Conservation (phyloP, 2,329 filamentous ascomycete species). For the Didymella glomerata region DNA sequence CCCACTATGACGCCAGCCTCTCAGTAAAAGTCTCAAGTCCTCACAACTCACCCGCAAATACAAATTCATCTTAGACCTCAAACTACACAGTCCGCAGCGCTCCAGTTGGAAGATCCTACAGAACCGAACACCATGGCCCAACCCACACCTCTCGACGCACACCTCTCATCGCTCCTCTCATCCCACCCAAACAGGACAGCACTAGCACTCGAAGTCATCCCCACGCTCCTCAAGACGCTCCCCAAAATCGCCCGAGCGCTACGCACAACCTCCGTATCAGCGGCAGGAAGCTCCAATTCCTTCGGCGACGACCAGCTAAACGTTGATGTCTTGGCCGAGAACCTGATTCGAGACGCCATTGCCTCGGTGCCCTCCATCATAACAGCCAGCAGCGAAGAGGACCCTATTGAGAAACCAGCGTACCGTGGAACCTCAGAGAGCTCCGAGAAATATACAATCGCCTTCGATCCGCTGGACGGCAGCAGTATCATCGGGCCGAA, state of each 20-base stretch:
- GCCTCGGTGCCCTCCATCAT: slow-evolving; percentile 62
- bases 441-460: slow-evolving; percentile 63
- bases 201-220: slow-evolving; percentile 25
- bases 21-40: slow-evolving; percentile 3
- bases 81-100: not conserved
- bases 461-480: slow-evolving; percentile 71
- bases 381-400: slow-evolving; percentile 62
- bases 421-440: not conserved
- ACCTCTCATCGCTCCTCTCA: slow-evolving; percentile 13
- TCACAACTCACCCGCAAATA: not conserved
- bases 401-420: slow-evolving; percentile 18
- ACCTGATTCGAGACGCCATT: slow-evolving; percentile 63
- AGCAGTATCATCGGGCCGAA: slow-evolving; percentile 63
- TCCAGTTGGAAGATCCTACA: not conserved
- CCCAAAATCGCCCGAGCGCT: slow-evolving; percentile 28
- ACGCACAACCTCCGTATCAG: slow-evolving; percentile 28
- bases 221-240: slow-evolving; percentile 28
- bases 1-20: slow-evolving; percentile 23
- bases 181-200: slow-evolving; percentile 10
- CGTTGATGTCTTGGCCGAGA: slow-evolving; percentile 66
- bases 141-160: slow-evolving; percentile 2
- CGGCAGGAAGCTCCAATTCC: slow-evolving; percentile 57
- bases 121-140: slow-evolving; percentile 5
- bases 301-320: slow-evolving; percentile 66
- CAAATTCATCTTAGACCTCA: not conserved